Evolutionary conservation across 768 basidiomycete genomes (phyloP), one percentile per base, ranked within the genome.

Genomic region (Boletus sp.): DNA sequence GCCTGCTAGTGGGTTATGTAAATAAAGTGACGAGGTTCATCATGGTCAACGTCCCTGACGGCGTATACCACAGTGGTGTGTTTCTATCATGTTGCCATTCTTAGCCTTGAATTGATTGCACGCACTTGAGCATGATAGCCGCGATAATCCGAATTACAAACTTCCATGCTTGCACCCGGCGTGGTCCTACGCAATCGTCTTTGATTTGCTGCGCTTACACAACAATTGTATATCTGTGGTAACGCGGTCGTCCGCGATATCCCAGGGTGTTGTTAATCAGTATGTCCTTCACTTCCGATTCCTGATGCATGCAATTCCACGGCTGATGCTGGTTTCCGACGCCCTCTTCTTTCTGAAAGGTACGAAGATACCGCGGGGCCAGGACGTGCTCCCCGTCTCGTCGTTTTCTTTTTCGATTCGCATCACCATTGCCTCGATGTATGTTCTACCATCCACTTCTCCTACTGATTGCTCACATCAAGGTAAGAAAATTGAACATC

Each of bases 241-340:
- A 8, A 41, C 29, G 2, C 21, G 7, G 13, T 30, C 19, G 23
- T 56, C 41, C 30, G 0, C 2, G 0, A 38, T 63, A 21, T 27
- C 44, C 1, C 50, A 52, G 17, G 15, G 8, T n/a, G 27, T 60
- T 25, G 27, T 38, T 4, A 25, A 25, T 41, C 33, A 50, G 63
- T 64, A 46, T 5, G 62, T 46, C 21, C 34, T 29, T 44, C 30
- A 13, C 33, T 50, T 23, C 1, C 13, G 2, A 15, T 34, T 30
- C n/a, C 5, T 7, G 38, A 17, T 21, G 13, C 34, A 61, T 41
- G 10, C 34, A 43, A 32, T 4, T 15, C 27, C 10, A 11, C 38
- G 66, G 67, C 56, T 14, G 67, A 69, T 50, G 42, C n/a, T 33
- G 17, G 21, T 67, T 39, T 58, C 65, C 25, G 61, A 63, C 33